Evolutionary conservation across 768 basidiomycete species (phyloP).

Genomic region (Collybia nuda): DNA sequence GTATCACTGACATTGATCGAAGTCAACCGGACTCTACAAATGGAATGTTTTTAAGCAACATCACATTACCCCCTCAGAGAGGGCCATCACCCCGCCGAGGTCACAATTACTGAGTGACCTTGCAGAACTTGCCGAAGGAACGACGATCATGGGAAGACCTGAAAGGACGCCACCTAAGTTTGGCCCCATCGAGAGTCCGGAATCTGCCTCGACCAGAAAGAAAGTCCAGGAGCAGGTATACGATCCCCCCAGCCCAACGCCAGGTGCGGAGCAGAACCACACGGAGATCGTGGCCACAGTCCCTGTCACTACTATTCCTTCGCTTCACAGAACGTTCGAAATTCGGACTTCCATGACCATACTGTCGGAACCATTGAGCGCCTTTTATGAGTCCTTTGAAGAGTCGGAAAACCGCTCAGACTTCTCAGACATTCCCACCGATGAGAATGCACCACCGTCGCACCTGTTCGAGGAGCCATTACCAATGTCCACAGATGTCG

Average conservation of each 20-base stretch:
- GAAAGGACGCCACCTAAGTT: not conserved
- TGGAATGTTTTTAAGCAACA: no score
- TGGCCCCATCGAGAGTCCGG: not conserved
- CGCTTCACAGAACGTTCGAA: not conserved
- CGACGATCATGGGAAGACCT: not conserved
- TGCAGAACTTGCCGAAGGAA: not conserved
- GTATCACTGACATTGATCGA: no score
- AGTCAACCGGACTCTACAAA: no score
- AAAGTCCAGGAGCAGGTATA: not conserved
- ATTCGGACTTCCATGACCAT: not conserved
- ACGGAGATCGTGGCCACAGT: not conserved
- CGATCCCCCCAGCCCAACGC: not conserved
- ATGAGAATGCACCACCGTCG: not conserved
- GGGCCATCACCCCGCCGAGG: no score
- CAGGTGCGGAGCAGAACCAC: not conserved
- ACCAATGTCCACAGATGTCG: not conserved
- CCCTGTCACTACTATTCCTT: not conserved
- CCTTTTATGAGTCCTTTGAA: not conserved
- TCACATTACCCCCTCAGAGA: no score
- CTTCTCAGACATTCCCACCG: not conserved
- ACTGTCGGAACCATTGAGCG: not conserved
- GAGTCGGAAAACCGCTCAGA: not conserved
- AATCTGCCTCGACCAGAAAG: not conserved
- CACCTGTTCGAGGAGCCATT: not conserved
- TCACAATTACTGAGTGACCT: not conserved